A percentile compares a stretch with the other conserved stretches of the same genome.
These are phyloP conservation scores for Petasospora fabianii DNA, from an alignment of 1,139 yeast species.

Conservation along the genomic window DNA sequence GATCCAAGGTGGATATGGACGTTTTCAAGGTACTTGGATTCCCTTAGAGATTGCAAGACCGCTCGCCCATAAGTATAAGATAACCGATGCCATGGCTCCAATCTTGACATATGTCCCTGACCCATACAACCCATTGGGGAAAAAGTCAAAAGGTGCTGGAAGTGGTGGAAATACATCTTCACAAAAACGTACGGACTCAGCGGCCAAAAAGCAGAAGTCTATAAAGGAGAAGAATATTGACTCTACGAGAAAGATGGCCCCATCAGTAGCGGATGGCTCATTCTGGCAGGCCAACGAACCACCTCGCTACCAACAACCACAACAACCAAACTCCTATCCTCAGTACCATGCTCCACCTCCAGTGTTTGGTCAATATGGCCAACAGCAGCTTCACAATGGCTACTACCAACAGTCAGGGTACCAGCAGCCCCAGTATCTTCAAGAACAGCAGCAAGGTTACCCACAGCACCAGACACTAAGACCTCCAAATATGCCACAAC, in stretches of 20 bases:
- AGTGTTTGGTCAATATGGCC: slow-evolving; percentile 2
- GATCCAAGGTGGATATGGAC: slow-evolving; percentile 95
- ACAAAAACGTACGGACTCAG: too few relatives aligned
- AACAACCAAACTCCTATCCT: slow-evolving; percentile 5
- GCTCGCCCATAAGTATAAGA: slow-evolving; percentile 51
- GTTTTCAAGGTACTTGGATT: slow-evolving; percentile 96
- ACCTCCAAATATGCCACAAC: slow-evolving; percentile 16
- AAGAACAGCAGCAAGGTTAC: slow-evolving; percentile 19
- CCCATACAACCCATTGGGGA: slow-evolving; percentile 47
- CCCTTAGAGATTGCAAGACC: slow-evolving; percentile 56
- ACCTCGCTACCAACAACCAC: slow-evolving; percentile 22
- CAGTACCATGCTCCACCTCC: slow-evolving; percentile 6
- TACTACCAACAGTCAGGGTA: slow-evolving; percentile 17
- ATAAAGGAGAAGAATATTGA: slow-evolving; percentile 27
- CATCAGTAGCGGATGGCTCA: slow-evolving; percentile 8
- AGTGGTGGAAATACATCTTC: slow-evolving; percentile 4
- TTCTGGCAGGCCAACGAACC: slow-evolving; percentile 18
- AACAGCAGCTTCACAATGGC: slow-evolving; percentile 1
- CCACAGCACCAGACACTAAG: slow-evolving; percentile 20
- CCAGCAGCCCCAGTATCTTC: slow-evolving; percentile 5
- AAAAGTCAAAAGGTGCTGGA: slow-evolving; percentile 22
- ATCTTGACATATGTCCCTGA: slow-evolving; percentile 46
- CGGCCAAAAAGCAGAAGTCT: slow-evolving; percentile 7
- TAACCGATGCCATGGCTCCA: slow-evolving; percentile 52
- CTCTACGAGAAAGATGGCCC: slow-evolving; percentile 13